A percentile compares a stretch with the other conserved stretches of the same genome.
These are phyloP conservation scores for Crepidotus sp. DNA, from an alignment of 1,284 basidiomycete species.

Conservation along the genomic window DNA sequence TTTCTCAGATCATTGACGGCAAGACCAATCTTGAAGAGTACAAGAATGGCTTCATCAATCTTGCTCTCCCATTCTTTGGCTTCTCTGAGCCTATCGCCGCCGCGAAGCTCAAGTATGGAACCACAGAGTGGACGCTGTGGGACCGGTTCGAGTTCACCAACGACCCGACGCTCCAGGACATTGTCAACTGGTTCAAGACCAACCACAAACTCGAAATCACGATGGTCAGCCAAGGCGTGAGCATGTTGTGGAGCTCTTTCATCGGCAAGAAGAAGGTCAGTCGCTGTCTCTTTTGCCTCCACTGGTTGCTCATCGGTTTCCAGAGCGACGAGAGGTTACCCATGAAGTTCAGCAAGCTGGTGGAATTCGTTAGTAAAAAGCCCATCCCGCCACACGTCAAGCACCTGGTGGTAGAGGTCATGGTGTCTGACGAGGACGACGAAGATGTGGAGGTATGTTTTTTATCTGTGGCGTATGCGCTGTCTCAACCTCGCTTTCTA, in stretches of 20 bases:
- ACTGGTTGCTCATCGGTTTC: slow-evolving; percentile 5
- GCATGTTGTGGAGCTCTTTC: slow-evolving; percentile 96
- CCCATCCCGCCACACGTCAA: slow-evolving; percentile 73
- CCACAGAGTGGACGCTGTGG: slow-evolving; percentile 96
- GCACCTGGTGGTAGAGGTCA: slow-evolving; percentile 87
- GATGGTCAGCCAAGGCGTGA: slow-evolving; percentile 96
- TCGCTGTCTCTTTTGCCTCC: neutral
- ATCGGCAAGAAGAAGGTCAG: slow-evolving; percentile 80
- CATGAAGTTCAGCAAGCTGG: slow-evolving; percentile 87
- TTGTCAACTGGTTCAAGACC: slow-evolving; percentile 79
- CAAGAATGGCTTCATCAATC: slow-evolving; percentile 98
- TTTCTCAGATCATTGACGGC: slow-evolving; percentile 81
- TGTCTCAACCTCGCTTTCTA: too few relatives aligned
- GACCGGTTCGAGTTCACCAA: slow-evolving; percentile 91
- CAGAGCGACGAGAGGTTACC: slow-evolving; percentile 81
- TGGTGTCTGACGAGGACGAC: slow-evolving; percentile 84
- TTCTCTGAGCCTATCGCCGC: slow-evolving; percentile 98
- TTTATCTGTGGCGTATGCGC: too few relatives aligned
- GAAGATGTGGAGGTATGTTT: slow-evolving; percentile 77
- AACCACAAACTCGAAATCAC: slow-evolving; percentile 84
- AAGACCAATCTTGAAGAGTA: slow-evolving; percentile 91
- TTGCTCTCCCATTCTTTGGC: slow-evolving; percentile 97
- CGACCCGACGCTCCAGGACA: slow-evolving; percentile 83
- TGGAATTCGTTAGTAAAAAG: slow-evolving; percentile 93
- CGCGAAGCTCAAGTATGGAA: slow-evolving; percentile 81